These are phyloP conservation scores for Marasmius tenuissimus DNA, from an alignment of 1,284 basidiomycete genomes.

Conservation along the genomic window DNA sequence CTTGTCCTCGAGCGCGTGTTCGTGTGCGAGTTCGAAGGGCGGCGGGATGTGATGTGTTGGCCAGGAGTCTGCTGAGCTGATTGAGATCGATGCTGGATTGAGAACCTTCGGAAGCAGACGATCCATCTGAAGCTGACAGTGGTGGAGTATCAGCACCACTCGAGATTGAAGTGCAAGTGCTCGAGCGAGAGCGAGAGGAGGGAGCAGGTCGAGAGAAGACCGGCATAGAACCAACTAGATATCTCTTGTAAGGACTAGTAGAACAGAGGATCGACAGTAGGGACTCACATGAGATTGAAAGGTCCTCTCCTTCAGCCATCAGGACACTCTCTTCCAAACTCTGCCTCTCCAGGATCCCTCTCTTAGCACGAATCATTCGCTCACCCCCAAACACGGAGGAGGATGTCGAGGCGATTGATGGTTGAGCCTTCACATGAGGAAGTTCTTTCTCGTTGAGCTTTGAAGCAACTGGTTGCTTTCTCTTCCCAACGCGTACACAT, in stretches of 20 bases:
- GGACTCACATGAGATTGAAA: constrained; percentile 51
- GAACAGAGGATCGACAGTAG: too few relatives aligned
- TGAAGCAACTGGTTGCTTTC: constrained; percentile 44
- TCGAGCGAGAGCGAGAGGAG: constrained; percentile 60
- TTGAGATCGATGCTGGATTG: constrained; percentile 74
- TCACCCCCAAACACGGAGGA: constrained; percentile 65
- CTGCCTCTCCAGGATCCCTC: constrained; percentile 62
- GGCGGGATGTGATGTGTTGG: constrained; percentile 30
- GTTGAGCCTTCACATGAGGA: constrained; percentile 40
- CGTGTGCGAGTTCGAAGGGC: constrained; percentile 29
- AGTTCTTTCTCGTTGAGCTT: constrained; percentile 21
- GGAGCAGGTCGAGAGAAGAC: constrained; percentile 61
- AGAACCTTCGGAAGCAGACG: constrained; percentile 68
- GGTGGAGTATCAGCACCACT: constrained; percentile 73
- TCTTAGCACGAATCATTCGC: constrained; percentile 62
- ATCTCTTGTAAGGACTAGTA: not conserved
- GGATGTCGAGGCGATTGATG: constrained; percentile 61
- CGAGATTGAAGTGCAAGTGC: constrained; percentile 58
- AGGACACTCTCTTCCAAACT: constrained; percentile 66
- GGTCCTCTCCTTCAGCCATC: constrained; percentile 64
- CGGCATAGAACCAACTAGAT: constrained; percentile 40
- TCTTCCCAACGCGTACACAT: constrained; percentile 63
- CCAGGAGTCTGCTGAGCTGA: constrained; percentile 55
- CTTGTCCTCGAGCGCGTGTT: constrained; percentile 55
- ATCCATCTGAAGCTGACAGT: constrained; percentile 62